Evolutionary conservation across 352 stramenopile species (phyloP).

Genomic region (Phytophthora multivora): DNA sequence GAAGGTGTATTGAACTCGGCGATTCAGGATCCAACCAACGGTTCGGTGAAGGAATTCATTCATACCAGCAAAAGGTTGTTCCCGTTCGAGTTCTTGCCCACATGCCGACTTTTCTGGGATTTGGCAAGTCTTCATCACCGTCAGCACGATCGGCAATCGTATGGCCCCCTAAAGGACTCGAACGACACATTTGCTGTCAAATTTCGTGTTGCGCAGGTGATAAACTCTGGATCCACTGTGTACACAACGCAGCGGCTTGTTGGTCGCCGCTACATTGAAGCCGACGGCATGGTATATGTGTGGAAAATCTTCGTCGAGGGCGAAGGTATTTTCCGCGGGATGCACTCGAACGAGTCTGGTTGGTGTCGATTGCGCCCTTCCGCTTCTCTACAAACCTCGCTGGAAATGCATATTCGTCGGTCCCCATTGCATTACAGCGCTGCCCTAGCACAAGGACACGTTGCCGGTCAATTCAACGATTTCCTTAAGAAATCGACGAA

Average conservation of each 20-base stretch:
- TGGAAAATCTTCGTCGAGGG: not conserved
- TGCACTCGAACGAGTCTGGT: not conserved
- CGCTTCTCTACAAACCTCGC: not conserved
- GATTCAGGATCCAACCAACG: not conserved
- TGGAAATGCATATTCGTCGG: slow-evolving; percentile 8
- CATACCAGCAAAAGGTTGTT: not conserved
- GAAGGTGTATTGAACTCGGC: not conserved
- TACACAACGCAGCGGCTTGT: not conserved
- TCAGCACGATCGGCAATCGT: not conserved
- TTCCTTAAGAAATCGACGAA: not conserved
- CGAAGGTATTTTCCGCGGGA: not conserved
- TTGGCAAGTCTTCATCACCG: not conserved
- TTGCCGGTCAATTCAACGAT: not conserved
- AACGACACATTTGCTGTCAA: not conserved
- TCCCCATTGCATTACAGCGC: slow-evolving; percentile 2
- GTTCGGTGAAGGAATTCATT: not conserved
- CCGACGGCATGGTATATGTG: not conserved
- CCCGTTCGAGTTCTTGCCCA: not conserved
- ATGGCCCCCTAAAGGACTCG: not conserved
- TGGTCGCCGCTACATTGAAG: not conserved
- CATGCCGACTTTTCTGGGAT: not conserved
- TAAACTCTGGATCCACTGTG: not conserved
- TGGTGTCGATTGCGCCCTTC: slow-evolving; percentile 1
- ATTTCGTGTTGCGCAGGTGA: not conserved
- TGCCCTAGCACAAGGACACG: not conserved